Evolutionary conservation across 371 early-diverging fungal genomes (phyloP).

Genomic region (Apophysomyces trapeziformis): DNA sequence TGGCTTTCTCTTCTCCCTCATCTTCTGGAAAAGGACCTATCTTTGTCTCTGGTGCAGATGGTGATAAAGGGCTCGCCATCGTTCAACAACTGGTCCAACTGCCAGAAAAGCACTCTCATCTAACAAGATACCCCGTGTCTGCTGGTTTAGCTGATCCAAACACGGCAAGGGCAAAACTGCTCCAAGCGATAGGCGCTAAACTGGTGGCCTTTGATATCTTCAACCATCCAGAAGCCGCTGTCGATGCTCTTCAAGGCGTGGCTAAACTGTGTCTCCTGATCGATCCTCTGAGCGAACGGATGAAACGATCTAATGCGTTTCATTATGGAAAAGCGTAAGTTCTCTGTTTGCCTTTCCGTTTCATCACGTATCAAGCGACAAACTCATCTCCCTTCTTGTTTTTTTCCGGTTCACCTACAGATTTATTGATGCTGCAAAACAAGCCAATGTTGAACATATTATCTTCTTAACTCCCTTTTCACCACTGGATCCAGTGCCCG

Average conservation of each 20-base stretch:
- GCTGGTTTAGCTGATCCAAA: constrained; percentile 50
- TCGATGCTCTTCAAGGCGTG: constrained; percentile 42
- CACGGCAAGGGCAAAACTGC: constrained; percentile 35
- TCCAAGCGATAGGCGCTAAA: constrained; percentile 39
- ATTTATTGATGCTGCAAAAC: constrained; percentile 52
- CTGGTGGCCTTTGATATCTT: constrained; percentile 48
- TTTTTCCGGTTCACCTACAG: constrained; percentile 17
- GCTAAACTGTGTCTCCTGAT: constrained; percentile 47
- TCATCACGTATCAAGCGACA: not conserved
- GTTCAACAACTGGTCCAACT: constrained; percentile 47
- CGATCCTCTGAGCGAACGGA: constrained; percentile 52
- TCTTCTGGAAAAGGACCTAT: constrained; percentile 46
- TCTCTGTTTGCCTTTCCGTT: not conserved
- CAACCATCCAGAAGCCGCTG: constrained; percentile 36
- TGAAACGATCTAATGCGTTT: constrained; percentile 46
- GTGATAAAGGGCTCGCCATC: constrained; percentile 51
- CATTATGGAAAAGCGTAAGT: constrained; percentile 51
- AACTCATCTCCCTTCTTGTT: too few relatives aligned
- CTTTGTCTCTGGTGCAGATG: constrained; percentile 54
- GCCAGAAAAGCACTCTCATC: constrained; percentile 40
- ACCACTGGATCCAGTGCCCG: constrained; percentile 37
- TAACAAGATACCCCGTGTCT: constrained; percentile 38
- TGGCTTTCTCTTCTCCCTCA: not conserved
- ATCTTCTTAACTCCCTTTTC: constrained; percentile 54
- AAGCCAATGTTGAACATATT: constrained; percentile 47